Conservation (phyloP, 495 filamentous ascomycete species). For the Penicillium manginii region DNA sequence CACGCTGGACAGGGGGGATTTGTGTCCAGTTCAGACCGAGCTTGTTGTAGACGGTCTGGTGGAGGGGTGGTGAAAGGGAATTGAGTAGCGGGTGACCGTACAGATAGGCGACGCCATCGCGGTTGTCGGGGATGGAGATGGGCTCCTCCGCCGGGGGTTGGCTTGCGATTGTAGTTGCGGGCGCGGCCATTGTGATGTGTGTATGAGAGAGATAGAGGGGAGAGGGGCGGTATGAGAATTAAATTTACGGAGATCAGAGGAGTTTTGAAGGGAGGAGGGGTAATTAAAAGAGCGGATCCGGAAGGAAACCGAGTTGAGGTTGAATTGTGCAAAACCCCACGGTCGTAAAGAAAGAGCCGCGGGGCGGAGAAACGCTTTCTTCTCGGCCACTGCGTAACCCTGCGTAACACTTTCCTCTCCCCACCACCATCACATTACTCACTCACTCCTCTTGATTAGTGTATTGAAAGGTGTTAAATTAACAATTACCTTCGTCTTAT, state of each 20-base stretch:
- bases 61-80: slow-evolving; percentile 72
- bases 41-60: slow-evolving; percentile 63
- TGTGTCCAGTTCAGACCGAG: slow-evolving; percentile 65
- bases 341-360: slow-evolving; percentile 21
- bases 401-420: neutral
- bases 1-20: slow-evolving; percentile 49
- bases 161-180: slow-evolving; percentile 18
- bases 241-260: too few species aligned
- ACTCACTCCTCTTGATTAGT: neutral
- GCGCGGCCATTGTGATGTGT: slow-evolving; percentile 25
- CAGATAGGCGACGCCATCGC: slow-evolving; percentile 48
- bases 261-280: slow-evolving; percentile 1
- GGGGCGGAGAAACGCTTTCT: slow-evolving; percentile 36
- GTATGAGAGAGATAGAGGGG: neutral
- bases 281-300: slow-evolving; percentile 8
- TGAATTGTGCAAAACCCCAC: slow-evolving; percentile 7
- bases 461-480: neutral
- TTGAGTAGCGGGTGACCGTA: slow-evolving; percentile 62
- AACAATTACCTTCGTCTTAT: neutral
- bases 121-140: slow-evolving; percentile 39
- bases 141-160: slow-evolving; percentile 38
- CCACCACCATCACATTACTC: neutral
- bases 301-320: slow-evolving; percentile 10
- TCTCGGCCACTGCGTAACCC: slow-evolving; percentile 5
- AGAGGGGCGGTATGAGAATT: slow-evolving; percentile 5